Evolutionary conservation across 2,329 filamentous ascomycete species (phyloP), one percentile per base, ranked within the genome.

Genomic region (Pleoardoris graminearum): DNA sequence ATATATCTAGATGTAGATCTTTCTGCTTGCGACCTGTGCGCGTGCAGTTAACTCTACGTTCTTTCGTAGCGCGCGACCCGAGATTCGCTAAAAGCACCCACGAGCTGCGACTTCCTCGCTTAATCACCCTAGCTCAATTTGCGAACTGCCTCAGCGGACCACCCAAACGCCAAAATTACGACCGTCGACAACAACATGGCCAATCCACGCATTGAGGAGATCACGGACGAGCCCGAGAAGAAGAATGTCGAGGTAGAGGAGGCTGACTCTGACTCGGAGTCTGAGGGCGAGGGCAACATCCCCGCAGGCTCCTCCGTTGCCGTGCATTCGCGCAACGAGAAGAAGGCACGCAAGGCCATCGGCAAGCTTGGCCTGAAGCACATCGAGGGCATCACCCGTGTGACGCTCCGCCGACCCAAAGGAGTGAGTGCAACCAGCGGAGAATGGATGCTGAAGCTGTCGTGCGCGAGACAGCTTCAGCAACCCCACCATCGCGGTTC

Each of bases 311-410:
- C 91, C 72, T 86, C 88, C 62, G 89, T 93, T 73, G 86, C 94
- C 70, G 88, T 99, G 74, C 93, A 97, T 85, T 96, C 91, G 75
- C 91, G 94, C 79, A 97, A 97, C 82, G 94, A 99, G 89, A 99
- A 99, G 90, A 99, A 99, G 88, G 95, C 94, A 71, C 89, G 94
- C 81, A 99, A 99, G 86, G 91, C 92, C 73, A 96, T 99, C 76
- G 90, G 91, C 79, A 99, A 99, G 87, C 87, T 97, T 75, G 92
- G 96, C 76, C 83, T 99, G 76, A 94, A 91, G 84, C 91, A 93
- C 74, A 89, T 99, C 67, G 89, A 90, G 73, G 95, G 94, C 76
- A 99, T 99, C 80, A 99, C 94, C 72, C 88, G 94, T 75, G 95
- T 99, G 71, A 99, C 95, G 65, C 87, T 99, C 74, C 90, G 94